Evolutionary conservation across 2,329 filamentous ascomycete species (phyloP).

Genomic region (Endoconidiophora polonica): DNA sequence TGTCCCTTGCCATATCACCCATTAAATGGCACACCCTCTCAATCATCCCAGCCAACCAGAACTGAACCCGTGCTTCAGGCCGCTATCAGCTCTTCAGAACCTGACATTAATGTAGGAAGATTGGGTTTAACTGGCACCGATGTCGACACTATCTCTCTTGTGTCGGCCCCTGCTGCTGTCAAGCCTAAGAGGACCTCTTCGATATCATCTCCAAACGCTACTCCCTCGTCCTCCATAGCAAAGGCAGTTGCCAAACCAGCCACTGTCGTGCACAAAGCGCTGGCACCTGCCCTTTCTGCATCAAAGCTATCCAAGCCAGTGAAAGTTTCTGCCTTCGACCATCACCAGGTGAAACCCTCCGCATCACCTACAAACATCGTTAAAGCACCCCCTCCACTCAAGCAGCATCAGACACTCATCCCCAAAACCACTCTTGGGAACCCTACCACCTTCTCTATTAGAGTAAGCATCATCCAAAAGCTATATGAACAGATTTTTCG

Average conservation of each 20-base stretch:
- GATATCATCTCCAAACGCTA: no score
- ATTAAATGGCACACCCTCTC: slow-evolving; percentile 3
- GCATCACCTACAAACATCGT: background rate
- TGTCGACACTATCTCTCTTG: no score
- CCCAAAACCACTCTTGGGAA: slow-evolving; percentile 1
- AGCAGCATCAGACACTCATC: slow-evolving; percentile 2
- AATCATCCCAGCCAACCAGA: slow-evolving; percentile 6
- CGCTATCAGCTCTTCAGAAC: background rate
- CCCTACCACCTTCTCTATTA: slow-evolving; percentile 5
- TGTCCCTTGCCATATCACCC: background rate
- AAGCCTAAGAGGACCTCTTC: no score
- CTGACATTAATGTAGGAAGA: background rate
- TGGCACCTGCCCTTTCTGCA: no score
- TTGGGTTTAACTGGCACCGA: no score
- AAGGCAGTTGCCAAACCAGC: no score
- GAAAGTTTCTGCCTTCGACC: no score
- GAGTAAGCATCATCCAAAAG: slow-evolving; percentile 11
- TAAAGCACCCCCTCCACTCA: background rate
- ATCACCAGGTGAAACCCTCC: background rate
- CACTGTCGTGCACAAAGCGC: no score
- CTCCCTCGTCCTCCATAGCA: no score
- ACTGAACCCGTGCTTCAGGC: background rate
- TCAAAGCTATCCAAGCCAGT: no score
- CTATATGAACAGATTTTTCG: slow-evolving; percentile 8
- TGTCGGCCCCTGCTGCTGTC: no score